A percentile compares a stretch with the other conserved stretches of the same genome.
Evolutionary conservation across 2,329 filamentous ascomycete genomes (phyloP).

Genomic region (Didymella pomorum): DNA sequence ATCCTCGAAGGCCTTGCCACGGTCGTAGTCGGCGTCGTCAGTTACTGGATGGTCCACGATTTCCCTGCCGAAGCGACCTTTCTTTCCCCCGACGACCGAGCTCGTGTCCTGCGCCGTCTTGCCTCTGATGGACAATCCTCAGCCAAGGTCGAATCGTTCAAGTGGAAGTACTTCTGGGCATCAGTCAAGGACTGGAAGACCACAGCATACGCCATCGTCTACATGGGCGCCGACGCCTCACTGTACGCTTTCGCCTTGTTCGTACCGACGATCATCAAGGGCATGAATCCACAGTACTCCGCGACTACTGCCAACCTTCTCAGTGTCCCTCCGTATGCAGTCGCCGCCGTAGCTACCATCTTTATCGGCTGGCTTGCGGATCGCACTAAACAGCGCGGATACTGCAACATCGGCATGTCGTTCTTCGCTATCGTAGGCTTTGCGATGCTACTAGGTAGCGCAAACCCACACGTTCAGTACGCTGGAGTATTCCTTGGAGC

Average conservation of each 20-base stretch:
- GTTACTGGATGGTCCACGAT: constrained; percentile 81
- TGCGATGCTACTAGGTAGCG: constrained; percentile 75
- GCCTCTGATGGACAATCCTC: constrained; percentile 75
- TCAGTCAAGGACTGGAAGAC: constrained; percentile 86
- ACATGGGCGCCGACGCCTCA: constrained; percentile 75
- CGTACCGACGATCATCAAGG: constrained; percentile 77
- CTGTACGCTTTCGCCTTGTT: constrained; percentile 81
- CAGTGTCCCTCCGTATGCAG: constrained; percentile 78
- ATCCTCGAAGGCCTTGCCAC: constrained; percentile 75
- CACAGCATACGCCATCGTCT: constrained; percentile 76
- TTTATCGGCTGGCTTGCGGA: constrained; percentile 78
- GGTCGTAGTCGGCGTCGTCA: constrained; percentile 68
- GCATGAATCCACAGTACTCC: constrained; percentile 60
- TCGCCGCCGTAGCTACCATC: constrained; percentile 74
- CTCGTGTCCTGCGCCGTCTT: constrained; percentile 75
- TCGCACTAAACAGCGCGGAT: constrained; percentile 72
- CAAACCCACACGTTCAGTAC: constrained; percentile 74
- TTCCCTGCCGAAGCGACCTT: constrained; percentile 79
- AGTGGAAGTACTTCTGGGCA: constrained; percentile 74
- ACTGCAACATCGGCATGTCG: constrained; percentile 79
- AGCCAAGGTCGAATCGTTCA: constrained; percentile 78
- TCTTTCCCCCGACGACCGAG: constrained; percentile 72
- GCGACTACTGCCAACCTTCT: constrained; percentile 73
- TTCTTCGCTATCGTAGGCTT: constrained; percentile 79
- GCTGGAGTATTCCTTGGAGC: constrained; percentile 85